A percentile compares a stretch with the other conserved stretches of the same genome.
phyloP scores from a whole-genome alignment of 2,329 filamentous ascomycete genomes.

The Emydomyces testavorans region DNA sequence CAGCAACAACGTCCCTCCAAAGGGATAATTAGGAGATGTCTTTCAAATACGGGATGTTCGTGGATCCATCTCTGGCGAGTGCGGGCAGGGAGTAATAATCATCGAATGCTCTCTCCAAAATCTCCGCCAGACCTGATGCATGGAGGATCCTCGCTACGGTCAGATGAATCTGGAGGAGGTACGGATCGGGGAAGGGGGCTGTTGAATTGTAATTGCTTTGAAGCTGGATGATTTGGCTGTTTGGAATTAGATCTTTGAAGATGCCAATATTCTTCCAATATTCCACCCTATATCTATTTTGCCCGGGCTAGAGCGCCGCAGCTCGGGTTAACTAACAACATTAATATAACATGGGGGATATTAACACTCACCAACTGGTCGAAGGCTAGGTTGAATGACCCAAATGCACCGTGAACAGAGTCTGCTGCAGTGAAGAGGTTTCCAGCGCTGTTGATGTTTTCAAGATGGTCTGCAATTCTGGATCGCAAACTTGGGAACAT shows the following conservation, averaged over 20 bases:
- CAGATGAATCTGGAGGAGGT: neutral
- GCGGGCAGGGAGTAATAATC: neutral
- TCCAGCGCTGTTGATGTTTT: neutral
- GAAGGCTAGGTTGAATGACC: neutral
- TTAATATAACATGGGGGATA: neutral
- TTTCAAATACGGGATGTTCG: neutral
- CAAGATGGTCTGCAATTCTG: neutral
- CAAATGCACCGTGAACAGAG: neutral
- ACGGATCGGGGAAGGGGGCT: neutral
- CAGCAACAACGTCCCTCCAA: neutral
- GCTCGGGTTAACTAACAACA: neutral
- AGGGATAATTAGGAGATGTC: too few species aligned
- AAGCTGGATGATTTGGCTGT: neutral
- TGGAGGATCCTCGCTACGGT: neutral
- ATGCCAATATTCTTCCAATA: neutral
- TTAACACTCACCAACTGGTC: neutral
- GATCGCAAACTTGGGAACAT: neutral
- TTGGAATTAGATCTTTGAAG: neutral
- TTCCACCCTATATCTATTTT: neutral
- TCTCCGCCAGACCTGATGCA: constrained; percentile 1
- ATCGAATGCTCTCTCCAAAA: neutral
- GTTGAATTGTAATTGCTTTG: neutral
- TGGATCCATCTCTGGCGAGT: neutral
- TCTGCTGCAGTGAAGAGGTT: neutral
- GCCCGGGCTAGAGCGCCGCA: too few species aligned